Conservation (phyloP, 1,139 yeast species). For the Pichia sp. region DNA sequence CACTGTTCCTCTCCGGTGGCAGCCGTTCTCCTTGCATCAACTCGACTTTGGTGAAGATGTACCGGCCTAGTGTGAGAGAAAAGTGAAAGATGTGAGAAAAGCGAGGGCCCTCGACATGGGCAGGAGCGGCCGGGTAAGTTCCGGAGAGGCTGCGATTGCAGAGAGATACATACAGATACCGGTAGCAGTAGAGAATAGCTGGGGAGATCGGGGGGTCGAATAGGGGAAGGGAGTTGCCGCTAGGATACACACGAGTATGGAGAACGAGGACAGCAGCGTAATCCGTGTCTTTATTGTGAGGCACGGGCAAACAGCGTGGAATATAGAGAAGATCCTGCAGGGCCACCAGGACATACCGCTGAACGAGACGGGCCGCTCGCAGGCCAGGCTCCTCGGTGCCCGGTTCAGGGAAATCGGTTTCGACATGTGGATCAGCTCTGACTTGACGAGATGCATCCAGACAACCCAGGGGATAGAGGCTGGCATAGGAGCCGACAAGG, state of each 20-base stretch:
- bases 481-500: slow-evolving; percentile 16
- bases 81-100: background rate
- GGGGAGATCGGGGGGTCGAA: too few relatives aligned
- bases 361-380: slow-evolving; percentile 54
- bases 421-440: slow-evolving; percentile 49
- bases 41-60: background rate
- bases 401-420: slow-evolving; percentile 28
- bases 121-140: slow-evolving; percentile 2
- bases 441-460: slow-evolving; percentile 55
- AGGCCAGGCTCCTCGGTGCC: slow-evolving; percentile 50
- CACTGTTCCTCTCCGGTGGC: background rate
- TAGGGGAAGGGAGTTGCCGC: too few relatives aligned
- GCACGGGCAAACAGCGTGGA: slow-evolving; percentile 80
- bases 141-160: background rate
- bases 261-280: slow-evolving; percentile 36
- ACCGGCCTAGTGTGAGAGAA: background rate
- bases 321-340: slow-evolving; percentile 61
- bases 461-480: slow-evolving; percentile 43
- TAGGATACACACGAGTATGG: background rate
- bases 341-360: slow-evolving; percentile 66
- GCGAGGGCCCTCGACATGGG: background rate
- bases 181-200: too few relatives aligned
- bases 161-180: background rate
- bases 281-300: slow-evolving; percentile 61
- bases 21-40: background rate